Percentiles rank a stretch among this genome's conserved stretches.
phyloP scores from a whole-genome alignment of 2,329 filamentous ascomycete genomes.

The Fusarium robinianum region DNA sequence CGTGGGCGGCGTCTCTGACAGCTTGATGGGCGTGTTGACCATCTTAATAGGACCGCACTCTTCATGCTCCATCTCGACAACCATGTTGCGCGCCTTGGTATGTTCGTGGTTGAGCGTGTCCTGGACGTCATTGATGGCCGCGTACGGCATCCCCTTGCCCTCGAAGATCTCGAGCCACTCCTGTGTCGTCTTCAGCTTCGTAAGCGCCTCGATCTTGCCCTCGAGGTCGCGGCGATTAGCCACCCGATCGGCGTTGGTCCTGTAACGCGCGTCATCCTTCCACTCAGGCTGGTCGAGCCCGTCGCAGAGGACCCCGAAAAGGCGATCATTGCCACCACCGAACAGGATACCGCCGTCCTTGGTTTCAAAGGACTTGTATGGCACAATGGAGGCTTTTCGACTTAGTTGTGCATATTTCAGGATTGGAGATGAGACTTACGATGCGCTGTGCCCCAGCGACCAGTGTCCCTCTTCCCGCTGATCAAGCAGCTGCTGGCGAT shows the following conservation, averaged over 20 bases:
- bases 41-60: constrained; percentile 84
- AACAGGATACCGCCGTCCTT: constrained; percentile 72
- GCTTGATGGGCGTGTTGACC: constrained; percentile 94
- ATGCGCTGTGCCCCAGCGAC: constrained; percentile 95
- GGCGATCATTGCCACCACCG: constrained; percentile 72
- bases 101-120: constrained; percentile 83
- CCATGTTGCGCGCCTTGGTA: constrained; percentile 84
- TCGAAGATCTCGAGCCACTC: constrained; percentile 89
- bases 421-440: constrained; percentile 56
- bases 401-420: constrained; percentile 1
- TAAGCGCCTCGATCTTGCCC: constrained; percentile 74
- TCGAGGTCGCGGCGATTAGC: constrained; percentile 79
- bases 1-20: constrained; percentile 77
- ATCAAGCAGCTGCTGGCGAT: constrained; percentile 91
- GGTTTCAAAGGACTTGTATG: constrained; percentile 83
- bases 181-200: constrained; percentile 75
- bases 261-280: constrained; percentile 63
- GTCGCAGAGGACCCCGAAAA: constrained; percentile 68
- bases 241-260: constrained; percentile 65
- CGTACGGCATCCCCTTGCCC: constrained; percentile 89
- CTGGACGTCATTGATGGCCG: constrained; percentile 92
- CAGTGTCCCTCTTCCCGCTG: constrained; percentile 83
- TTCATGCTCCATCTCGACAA: constrained; percentile 82
- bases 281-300: constrained; percentile 62
- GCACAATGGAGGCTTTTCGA: constrained; percentile 83